Conservation (phyloP, 2,329 filamentous ascomycete species). For the Verruconis gallopava region DNA sequence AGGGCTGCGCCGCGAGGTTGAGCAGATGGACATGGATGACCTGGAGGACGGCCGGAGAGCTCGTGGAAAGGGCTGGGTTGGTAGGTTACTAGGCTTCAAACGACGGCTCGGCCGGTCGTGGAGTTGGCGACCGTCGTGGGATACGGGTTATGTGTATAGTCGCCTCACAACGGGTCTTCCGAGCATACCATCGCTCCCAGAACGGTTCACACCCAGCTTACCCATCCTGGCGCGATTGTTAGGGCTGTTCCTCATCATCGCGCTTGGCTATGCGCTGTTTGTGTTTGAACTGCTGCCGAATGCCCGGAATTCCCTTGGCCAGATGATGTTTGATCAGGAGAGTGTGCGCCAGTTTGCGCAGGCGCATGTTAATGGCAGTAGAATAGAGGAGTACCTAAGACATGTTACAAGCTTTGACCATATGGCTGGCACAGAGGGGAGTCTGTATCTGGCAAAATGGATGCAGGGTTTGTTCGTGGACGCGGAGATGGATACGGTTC, state of each 20-base stretch:
- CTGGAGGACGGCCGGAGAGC: constrained; percentile 7
- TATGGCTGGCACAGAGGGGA: constrained; percentile 86
- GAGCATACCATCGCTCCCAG: constrained; percentile 37
- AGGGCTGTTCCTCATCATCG: constrained; percentile 61
- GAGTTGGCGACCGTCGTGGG: constrained; percentile 24
- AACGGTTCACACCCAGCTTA: constrained; percentile 40
- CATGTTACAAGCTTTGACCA: constrained; percentile 79
- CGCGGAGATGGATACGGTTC: constrained; percentile 61
- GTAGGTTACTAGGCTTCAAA: constrained; percentile 15
- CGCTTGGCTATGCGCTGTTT: constrained; percentile 73
- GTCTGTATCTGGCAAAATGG: constrained; percentile 74
- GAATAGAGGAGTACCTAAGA: constrained; percentile 53
- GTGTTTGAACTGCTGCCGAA: constrained; percentile 71
- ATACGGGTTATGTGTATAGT: constrained; percentile 41
- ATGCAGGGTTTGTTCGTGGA: constrained; percentile 63
- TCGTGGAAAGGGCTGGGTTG: constrained; percentile 37
- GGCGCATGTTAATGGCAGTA: constrained; percentile 52
- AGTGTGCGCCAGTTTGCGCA: constrained; percentile 66
- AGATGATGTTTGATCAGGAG: constrained; percentile 66
- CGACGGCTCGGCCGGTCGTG: constrained; percentile 14
- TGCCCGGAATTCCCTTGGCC: constrained; percentile 48
- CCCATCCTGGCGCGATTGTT: constrained; percentile 61
- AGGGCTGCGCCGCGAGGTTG: constrained; percentile 8
- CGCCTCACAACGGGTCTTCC: constrained; percentile 42
- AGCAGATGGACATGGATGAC: constrained; percentile 7